Evolutionary conservation across 129 eudicot species (phyloP).

Genomic region (Saposhnikovia divaricata): DNA sequence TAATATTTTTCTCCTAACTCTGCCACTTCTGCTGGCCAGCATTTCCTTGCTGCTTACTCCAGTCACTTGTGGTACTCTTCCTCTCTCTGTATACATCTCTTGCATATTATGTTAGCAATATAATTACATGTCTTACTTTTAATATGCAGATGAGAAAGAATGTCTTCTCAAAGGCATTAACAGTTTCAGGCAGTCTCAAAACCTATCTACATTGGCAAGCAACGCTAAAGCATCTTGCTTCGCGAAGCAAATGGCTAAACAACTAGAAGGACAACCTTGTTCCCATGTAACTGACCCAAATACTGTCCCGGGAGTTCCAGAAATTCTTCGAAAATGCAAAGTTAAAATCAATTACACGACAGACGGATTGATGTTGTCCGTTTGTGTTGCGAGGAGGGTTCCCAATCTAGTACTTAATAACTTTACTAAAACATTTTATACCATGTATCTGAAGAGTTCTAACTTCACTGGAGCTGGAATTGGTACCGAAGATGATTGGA

Average conservation of each 20-base stretch:
- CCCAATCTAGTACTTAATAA: not conserved
- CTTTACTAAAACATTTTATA: not conserved
- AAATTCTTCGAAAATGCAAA: not conserved
- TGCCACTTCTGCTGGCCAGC: slow-evolving; percentile 2
- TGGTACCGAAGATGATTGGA: not conserved
- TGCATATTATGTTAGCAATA: not conserved
- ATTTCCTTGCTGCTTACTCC: slow-evolving; percentile 1
- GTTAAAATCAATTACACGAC: not conserved
- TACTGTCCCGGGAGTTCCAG: slow-evolving; percentile 8
- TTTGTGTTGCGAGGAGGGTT: not conserved
- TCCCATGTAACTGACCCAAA: slow-evolving; percentile 3
- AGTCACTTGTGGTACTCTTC: not conserved
- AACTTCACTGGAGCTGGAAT: slow-evolving; percentile 5
- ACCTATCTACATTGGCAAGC: not conserved
- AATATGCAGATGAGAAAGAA: not conserved
- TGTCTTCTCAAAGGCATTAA: slow-evolving; percentile 4
- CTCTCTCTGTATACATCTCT: not conserved
- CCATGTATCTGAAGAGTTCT: not conserved
- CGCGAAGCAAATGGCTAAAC: not conserved
- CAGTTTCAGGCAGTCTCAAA: not conserved
- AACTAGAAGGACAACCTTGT: slow-evolving; percentile 7
- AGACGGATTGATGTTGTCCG: not conserved
- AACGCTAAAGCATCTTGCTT: not conserved
- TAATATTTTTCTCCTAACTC: not conserved
- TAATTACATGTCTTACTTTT: not conserved